Conservation (phyloP, 148 eudicot genomes). For the Nepenthes mirabilis region DNA sequence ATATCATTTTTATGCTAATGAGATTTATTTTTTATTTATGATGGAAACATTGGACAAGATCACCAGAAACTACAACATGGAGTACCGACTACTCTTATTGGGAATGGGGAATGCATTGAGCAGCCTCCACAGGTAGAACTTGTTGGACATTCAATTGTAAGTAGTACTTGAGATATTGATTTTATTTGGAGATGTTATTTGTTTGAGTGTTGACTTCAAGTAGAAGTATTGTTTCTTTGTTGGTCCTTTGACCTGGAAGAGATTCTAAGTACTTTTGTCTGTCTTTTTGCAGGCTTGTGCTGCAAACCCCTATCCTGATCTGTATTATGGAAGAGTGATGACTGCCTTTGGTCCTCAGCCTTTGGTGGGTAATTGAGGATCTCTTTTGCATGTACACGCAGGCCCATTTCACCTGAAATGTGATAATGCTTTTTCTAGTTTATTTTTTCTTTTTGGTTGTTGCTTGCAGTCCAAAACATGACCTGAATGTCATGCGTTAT, state of each 20-base stretch:
- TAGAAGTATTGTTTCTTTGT: not conserved
- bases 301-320: constrained; percentile 56
- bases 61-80: constrained; percentile 17
- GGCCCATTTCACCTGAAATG: not conserved
- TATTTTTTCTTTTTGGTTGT: not conserved
- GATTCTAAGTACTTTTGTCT: not conserved
- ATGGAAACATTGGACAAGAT: constrained; percentile 4
- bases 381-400: not conserved
- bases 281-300: constrained; percentile 54
- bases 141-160: constrained; percentile 89
- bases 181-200: constrained; percentile 2
- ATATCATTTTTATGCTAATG: not conserved
- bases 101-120: constrained; percentile 28
- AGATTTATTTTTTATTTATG: not conserved
- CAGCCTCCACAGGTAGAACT: constrained; percentile 74
- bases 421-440: not conserved
- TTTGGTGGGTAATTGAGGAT: constrained; percentile 29
- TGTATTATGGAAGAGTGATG: constrained; percentile 82
- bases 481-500: too few relatives aligned
- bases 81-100: constrained; percentile 22
- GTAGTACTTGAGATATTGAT: constrained; percentile 10
- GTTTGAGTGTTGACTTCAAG: not conserved
- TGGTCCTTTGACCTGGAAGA: not conserved
- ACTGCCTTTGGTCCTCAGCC: constrained; percentile 76
- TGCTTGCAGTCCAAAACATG: too few relatives aligned